phyloP scores from a whole-genome alignment of 2,329 filamentous ascomycete genomes.

The Fusarium sp. region DNA sequence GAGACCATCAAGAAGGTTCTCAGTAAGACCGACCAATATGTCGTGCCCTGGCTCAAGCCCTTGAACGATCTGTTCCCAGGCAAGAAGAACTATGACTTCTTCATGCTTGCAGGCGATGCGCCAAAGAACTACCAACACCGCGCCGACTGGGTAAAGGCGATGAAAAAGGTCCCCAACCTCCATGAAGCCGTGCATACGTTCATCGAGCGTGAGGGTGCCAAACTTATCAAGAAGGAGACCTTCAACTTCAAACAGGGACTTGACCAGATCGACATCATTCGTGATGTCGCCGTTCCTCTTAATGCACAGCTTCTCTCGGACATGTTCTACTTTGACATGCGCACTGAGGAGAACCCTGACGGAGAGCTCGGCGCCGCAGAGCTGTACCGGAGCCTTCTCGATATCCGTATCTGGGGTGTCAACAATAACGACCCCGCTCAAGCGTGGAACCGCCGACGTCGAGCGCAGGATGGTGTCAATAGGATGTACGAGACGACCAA shows the following conservation, averaged over 20 bases:
- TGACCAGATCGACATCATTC: constrained; percentile 57
- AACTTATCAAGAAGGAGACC: constrained; percentile 57
- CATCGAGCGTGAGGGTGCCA: constrained; percentile 50
- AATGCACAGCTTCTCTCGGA: constrained; percentile 68
- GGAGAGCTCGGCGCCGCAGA: constrained; percentile 58
- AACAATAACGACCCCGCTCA: constrained; percentile 62
- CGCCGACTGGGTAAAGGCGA: constrained; percentile 47
- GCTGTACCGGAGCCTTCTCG: constrained; percentile 57
- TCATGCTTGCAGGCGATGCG: constrained; percentile 55
- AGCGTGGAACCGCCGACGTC: constrained; percentile 60
- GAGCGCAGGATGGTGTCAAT: constrained; percentile 56
- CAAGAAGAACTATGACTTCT: constrained; percentile 55
- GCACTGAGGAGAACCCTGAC: constrained; percentile 64
- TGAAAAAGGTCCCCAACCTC: constrained; percentile 53
- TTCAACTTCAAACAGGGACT: constrained; percentile 54
- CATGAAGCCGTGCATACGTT: constrained; percentile 50
- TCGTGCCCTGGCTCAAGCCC: constrained; percentile 51
- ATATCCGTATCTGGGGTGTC: constrained; percentile 60
- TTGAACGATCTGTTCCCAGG: constrained; percentile 52
- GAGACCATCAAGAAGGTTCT: constrained; percentile 52
- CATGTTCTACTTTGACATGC: constrained; percentile 69
- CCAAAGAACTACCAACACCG: constrained; percentile 51
- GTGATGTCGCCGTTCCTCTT: constrained; percentile 69
- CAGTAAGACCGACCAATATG: constrained; percentile 50
- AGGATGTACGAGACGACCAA: constrained; percentile 55